These are phyloP conservation scores for Iris pallida DNA, from an alignment of 116 monocot species.

Conservation along the genomic window DNA sequence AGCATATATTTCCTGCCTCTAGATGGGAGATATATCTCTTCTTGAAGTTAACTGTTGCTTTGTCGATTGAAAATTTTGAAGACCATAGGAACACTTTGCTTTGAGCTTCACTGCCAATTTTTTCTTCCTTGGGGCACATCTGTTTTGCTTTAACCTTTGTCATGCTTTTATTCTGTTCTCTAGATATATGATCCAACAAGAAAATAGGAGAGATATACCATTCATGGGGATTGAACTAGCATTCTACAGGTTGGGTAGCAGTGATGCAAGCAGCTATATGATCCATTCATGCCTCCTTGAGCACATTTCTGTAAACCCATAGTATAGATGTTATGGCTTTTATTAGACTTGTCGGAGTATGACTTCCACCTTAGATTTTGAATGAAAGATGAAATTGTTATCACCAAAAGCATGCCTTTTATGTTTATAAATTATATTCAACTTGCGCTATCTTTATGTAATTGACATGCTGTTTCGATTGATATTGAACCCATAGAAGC, in stretches of 20 bases:
- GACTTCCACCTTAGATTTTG: no score
- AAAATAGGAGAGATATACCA: conserved; percentile 90
- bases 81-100: not conserved
- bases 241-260: not conserved
- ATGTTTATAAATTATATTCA: no score
- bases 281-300: no score
- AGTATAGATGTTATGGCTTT: no score
- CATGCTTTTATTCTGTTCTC: not conserved
- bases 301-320: no score
- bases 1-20: conserved; percentile 97
- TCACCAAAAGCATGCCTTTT: no score
- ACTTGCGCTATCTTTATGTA: no score
- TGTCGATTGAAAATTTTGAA: not conserved
- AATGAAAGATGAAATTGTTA: no score
- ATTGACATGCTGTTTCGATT: no score
- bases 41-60: not conserved
- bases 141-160: not conserved
- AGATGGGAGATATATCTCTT: conserved; percentile 87
- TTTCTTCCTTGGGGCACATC: not conserved
- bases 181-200: conserved; percentile 60
- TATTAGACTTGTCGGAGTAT: no score
- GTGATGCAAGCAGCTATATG: not conserved
- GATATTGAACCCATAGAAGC: no score
- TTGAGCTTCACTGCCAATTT: not conserved
- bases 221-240: conserved; percentile 69